Evolutionary conservation across 2,329 filamentous ascomycete genomes (phyloP).

Genomic region (Lecanicillium sp.): DNA sequence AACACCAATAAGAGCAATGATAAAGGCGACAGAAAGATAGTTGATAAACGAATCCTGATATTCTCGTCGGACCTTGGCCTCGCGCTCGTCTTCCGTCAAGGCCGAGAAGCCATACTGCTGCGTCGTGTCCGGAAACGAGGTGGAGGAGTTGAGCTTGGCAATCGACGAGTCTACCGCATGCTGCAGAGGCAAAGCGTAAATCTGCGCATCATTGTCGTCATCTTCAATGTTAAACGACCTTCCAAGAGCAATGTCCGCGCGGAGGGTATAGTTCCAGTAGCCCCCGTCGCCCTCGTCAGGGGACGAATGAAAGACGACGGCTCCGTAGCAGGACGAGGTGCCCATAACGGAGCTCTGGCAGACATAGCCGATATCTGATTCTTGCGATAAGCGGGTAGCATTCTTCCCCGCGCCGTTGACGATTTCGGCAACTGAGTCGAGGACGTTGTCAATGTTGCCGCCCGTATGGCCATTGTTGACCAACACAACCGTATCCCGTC

Average conservation of each 20-base stretch:
- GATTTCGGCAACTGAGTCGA: constrained; percentile 31
- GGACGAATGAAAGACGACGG: constrained; percentile 62
- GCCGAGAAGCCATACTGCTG: constrained; percentile 23
- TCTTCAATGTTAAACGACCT: constrained; percentile 45
- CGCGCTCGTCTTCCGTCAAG: constrained; percentile 37
- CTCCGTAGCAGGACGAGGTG: constrained; percentile 64
- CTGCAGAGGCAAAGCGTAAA: constrained; percentile 61
- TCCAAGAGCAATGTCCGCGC: constrained; percentile 52
- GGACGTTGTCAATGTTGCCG: constrained; percentile 62
- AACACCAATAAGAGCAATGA: constrained; percentile 60
- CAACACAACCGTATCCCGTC: constrained; percentile 60
- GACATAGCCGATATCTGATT: constrained; percentile 24
- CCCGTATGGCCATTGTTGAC: constrained; percentile 63
- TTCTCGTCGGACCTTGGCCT: constrained; percentile 45
- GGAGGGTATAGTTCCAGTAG: constrained; percentile 65
- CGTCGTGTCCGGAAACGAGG: constrained; percentile 20
- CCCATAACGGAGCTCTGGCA: constrained; percentile 55
- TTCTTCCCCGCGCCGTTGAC: constrained; percentile 17
- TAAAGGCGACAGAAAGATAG: constrained; percentile 58
- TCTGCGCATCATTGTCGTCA: constrained; percentile 52
- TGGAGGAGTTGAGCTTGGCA: constrained; percentile 6
- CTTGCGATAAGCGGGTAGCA: constrained; percentile 14
- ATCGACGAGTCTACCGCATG: constrained; percentile 60
- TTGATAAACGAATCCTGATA: constrained; percentile 59
- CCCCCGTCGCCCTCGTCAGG: constrained; percentile 45